Percentiles rank a stretch among this genome's conserved stretches.
Evolutionary conservation across 176 grass and related monocot genomes (phyloP).

Genomic region (Dactylis glomerata): DNA sequence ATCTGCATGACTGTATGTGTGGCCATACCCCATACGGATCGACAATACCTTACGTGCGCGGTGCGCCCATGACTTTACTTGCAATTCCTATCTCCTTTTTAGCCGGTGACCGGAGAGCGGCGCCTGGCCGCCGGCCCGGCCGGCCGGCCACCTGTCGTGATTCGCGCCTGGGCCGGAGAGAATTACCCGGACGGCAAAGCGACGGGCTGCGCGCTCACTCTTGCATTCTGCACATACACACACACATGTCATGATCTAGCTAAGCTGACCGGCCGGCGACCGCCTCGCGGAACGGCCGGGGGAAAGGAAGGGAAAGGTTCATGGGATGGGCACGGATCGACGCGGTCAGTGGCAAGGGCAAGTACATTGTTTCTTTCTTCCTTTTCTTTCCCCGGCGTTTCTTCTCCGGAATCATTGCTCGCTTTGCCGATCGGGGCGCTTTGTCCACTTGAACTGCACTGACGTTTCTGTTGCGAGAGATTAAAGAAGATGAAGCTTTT

Average conservation of each 20-base stretch:
- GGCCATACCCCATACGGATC: neutral
- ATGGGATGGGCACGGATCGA: neutral
- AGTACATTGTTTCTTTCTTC: conserved; percentile 13
- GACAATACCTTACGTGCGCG: neutral
- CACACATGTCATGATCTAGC: neutral
- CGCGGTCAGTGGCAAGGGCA: neutral
- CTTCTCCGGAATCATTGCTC: neutral
- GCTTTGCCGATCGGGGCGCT: neutral
- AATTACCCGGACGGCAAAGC: conserved; percentile 11
- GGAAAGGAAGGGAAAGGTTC: neutral
- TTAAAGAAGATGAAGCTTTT: neutral
- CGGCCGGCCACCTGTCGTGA: neutral
- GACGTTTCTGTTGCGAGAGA: neutral
- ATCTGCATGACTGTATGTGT: neutral
- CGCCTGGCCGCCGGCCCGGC: neutral
- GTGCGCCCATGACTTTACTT: neutral
- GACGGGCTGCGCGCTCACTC: neutral
- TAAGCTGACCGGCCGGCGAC: neutral
- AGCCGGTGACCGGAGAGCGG: neutral
- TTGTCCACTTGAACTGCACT: neutral
- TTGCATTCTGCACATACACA: neutral
- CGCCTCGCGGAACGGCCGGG: neutral
- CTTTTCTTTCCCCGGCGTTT: neutral
- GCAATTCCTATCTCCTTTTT: neutral
- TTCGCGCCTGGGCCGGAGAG: neutral